Evolutionary conservation across 352 stramenopile species (phyloP), one percentile per base, ranked within the genome.

Genomic region (Peronospora belbahrii): DNA sequence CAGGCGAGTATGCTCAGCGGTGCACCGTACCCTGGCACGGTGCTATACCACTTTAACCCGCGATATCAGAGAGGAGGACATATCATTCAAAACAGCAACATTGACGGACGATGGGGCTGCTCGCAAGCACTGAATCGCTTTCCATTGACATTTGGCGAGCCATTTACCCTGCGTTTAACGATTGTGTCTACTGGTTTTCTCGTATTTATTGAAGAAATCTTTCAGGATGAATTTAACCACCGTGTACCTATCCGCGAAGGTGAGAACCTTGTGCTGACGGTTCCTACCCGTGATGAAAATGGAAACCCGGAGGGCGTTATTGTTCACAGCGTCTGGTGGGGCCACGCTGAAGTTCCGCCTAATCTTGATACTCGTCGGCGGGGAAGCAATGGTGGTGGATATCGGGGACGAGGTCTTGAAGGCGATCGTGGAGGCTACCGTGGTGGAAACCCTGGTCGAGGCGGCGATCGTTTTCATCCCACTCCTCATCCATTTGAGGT

Each of bases 291-390:
- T 31, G 80, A 91, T 43, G 80, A 88, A 39, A 84, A 84, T 22
- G 80, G 77, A 5, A 74, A 77, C n/a, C 44, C 74, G 0, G 76
- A 91, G 40, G 66, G 74, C 6, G 70, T 91, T 7, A 59, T 84
- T 25, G 67, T 91, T 20, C 80, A 91, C 58, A 86, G 64, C 50
- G 76, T 91, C 11, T 91, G 80, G 80, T 91, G 80, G 80, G 80
- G 80, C 8, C 80, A 91, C 34, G 76, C 76, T 0, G 76, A 91
- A 34, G 67, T 77, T 13, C 74, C 74, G n/a, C 55, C 77, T 0
- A 83, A 78, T n/a, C 54, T 85, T 4, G 75, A 87, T 28, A 61
- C 71, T 28, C 59, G 76, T 59, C 62, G 68, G 8, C 69, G 70
- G 4, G 65, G 62, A 31, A 61, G 48, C 30, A 62, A 58, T 33